Evolutionary conservation across 2,329 filamentous ascomycete genomes (phyloP).

Genomic region (Penicillium sp.): DNA sequence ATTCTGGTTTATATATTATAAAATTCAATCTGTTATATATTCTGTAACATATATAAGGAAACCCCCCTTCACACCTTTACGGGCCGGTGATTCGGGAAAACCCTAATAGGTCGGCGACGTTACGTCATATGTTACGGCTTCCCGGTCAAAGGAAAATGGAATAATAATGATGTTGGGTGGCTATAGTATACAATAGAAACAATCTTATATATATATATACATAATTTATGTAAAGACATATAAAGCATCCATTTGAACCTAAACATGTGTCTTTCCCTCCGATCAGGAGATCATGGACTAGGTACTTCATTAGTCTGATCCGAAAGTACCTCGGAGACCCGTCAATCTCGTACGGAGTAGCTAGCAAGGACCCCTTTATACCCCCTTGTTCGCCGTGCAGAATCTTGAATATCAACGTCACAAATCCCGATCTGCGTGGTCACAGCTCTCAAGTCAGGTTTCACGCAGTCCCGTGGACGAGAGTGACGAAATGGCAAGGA

Average conservation of each 20-base stretch:
- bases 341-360: background rate
- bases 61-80: constrained; percentile 1
- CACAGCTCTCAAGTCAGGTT: constrained; percentile 1
- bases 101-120: constrained; percentile 15
- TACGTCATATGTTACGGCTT: constrained; percentile 32
- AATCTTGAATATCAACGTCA: constrained; percentile 7
- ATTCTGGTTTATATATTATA: background rate
- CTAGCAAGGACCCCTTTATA: background rate
- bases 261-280: background rate
- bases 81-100: constrained; percentile 25
- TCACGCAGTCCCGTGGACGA: background rate
- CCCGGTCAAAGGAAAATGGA: constrained; percentile 13
- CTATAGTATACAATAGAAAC: background rate
- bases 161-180: constrained; percentile 17
- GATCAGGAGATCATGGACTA: background rate
- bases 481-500: constrained; percentile 9
- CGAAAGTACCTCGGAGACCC: background rate
- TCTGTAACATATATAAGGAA: too few species aligned
- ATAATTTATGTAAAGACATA: too few species aligned
- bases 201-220: background rate
- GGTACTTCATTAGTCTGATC: background rate
- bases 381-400: constrained; percentile 6
- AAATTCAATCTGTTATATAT: background rate
- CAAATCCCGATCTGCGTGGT: constrained; percentile 4
- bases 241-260: background rate